Conservation (phyloP, 2,329 filamentous ascomycete genomes). For the Sclerotinia spermophila region DNA sequence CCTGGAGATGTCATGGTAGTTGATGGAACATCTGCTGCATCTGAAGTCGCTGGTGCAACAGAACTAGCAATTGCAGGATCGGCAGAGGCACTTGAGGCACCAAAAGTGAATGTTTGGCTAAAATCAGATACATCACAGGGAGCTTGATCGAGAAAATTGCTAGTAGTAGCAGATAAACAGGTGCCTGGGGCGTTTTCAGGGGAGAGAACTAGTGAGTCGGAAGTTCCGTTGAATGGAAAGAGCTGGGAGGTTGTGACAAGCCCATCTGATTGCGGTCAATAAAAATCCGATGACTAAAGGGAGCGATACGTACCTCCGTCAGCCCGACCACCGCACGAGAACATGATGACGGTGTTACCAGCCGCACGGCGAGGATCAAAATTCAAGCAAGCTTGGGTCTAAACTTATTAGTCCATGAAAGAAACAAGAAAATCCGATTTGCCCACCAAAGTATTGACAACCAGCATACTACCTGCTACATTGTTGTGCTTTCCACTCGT, state of each 20-base stretch:
- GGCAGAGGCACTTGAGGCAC: constrained; percentile 9
- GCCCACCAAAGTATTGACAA: constrained; percentile 50
- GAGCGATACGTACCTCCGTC: constrained; percentile 12
- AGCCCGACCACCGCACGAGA: constrained; percentile 38
- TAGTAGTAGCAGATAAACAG: constrained; percentile 43
- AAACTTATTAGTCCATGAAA: not conserved
- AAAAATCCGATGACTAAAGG: not conserved
- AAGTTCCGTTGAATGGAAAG: constrained; percentile 17
- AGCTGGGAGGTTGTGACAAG: constrained; percentile 17
- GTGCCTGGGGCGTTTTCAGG: constrained; percentile 44
- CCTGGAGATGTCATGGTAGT: not conserved
- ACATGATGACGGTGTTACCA: constrained; percentile 53
- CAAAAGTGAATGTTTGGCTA: constrained; percentile 43
- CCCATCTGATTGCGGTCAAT: not conserved
- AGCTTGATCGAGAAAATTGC: constrained; percentile 42
- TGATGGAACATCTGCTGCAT: not conserved
- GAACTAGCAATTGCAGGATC: not conserved
- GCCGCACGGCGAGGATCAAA: constrained; percentile 51
- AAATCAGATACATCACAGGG: constrained; percentile 41
- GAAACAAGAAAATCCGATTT: not conserved
- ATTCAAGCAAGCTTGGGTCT: constrained; percentile 56
- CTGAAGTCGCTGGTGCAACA: not conserved
- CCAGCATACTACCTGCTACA: constrained; percentile 42
- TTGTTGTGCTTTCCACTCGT: constrained; percentile 51
- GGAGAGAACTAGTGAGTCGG: constrained; percentile 42